Percentiles rank a stretch among this genome's conserved stretches.
These are phyloP conservation scores for Pestalotiopsis sp. DNA, from an alignment of 2,329 filamentous ascomycete species.

Conservation along the genomic window DNA sequence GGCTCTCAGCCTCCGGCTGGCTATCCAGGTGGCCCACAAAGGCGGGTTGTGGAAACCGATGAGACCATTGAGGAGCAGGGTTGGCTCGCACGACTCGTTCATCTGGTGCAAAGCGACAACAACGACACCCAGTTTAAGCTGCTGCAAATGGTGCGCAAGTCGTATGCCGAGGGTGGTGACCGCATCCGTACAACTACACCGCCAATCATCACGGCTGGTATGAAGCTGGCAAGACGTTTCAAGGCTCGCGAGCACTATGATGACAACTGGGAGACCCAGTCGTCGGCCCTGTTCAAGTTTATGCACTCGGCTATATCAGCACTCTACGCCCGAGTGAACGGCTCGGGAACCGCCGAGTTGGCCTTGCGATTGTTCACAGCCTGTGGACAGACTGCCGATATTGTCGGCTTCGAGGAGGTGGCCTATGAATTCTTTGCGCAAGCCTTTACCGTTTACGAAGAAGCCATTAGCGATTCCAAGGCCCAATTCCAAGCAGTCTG, in stretches of 20 bases:
- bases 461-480: conserved; percentile 91
- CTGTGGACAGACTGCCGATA: conserved; percentile 90
- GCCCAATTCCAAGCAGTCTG: conserved; percentile 98
- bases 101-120: conserved; percentile 79
- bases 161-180: conserved; percentile 90
- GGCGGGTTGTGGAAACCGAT: conserved; percentile 81
- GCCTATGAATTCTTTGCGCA: conserved; percentile 98
- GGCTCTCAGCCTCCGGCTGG: conserved; percentile 82
- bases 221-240: conserved; percentile 86
- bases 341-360: conserved; percentile 79
- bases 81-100: conserved; percentile 90
- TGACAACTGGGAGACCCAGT: conserved; percentile 65
- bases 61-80: conserved; percentile 98
- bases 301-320: conserved; percentile 87
- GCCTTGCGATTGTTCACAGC: conserved; percentile 87
- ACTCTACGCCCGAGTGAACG: conserved; percentile 82
- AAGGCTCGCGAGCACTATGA: conserved; percentile 87
- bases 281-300: conserved; percentile 89
- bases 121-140: conserved; percentile 96
- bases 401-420: conserved; percentile 90
- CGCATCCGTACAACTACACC: conserved; percentile 95
- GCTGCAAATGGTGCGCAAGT: conserved; percentile 83
- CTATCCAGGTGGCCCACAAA: conserved; percentile 80
- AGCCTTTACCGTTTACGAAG: conserved; percentile 97
- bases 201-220: conserved; percentile 83